Percentiles rank a stretch among this genome's conserved stretches.
phyloP scores from a whole-genome alignment of 257 asterid species.

The Nicotiana attenuata region DNA sequence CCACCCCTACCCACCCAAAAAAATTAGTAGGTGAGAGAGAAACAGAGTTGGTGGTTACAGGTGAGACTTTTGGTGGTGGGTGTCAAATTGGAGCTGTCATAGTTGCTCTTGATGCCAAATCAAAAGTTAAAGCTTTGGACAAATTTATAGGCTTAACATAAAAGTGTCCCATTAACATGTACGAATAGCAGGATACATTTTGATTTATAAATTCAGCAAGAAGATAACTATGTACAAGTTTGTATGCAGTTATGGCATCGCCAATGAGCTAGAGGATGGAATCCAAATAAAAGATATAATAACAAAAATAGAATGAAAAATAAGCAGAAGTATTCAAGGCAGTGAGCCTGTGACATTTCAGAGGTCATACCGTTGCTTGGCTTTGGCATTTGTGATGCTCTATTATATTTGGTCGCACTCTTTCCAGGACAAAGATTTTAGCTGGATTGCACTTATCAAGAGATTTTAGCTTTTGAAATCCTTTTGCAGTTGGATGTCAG shows the following conservation, averaged over 20 bases:
- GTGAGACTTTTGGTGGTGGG: background rate
- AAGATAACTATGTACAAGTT: background rate
- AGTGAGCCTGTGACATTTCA: background rate
- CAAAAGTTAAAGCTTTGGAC: background rate
- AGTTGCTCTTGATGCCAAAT: background rate
- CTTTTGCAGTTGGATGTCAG: background rate
- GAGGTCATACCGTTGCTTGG: background rate
- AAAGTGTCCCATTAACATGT: background rate
- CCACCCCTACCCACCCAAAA: background rate
- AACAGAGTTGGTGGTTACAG: background rate
- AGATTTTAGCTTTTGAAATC: background rate
- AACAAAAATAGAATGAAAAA: background rate
- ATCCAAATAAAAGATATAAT: background rate
- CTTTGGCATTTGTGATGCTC: background rate
- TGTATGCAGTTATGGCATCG: background rate
- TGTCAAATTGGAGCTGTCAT: background rate
- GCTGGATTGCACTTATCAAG: constrained; percentile 1
- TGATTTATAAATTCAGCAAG: background rate
- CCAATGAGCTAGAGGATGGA: background rate
- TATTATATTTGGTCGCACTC: background rate
- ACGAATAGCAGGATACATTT: background rate
- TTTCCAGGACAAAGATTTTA: background rate
- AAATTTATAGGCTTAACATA: background rate
- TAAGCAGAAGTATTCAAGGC: background rate
- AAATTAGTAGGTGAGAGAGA: background rate